Percentiles rank a stretch among this genome's conserved stretches.
These are phyloP conservation scores for Triadica sebifera DNA, from an alignment of 345 rosid species.

Conservation along the genomic window DNA sequence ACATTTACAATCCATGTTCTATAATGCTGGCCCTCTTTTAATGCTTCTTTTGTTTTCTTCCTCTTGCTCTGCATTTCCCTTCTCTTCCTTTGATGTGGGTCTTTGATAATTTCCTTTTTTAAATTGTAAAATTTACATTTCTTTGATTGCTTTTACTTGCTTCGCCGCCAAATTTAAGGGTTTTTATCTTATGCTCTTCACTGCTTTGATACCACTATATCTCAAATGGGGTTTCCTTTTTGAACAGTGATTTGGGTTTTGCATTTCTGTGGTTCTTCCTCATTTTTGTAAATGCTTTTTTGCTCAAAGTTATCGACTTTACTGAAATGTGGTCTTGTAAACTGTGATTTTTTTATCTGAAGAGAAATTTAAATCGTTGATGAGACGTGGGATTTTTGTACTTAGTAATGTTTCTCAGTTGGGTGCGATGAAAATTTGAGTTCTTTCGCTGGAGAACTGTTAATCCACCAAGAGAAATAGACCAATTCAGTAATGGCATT, in stretches of 20 bases:
- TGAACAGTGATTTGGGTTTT: conserved; percentile 26
- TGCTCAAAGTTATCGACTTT: not conserved
- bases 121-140: conserved; percentile 6
- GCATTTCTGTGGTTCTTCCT: conserved; percentile 7
- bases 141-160: conserved; percentile 13
- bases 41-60: conserved; percentile 29
- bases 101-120: conserved; percentile 15
- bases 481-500: conserved; percentile 37
- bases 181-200: too few species aligned
- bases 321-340: not conserved
- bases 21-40: conserved; percentile 20
- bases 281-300: not conserved
- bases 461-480: not conserved
- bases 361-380: not conserved
- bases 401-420: not conserved
- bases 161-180: conserved; percentile 17
- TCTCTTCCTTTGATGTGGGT: conserved; percentile 24
- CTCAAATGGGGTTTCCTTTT: conserved; percentile 31
- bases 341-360: conserved; percentile 23
- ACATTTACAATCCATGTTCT: conserved; percentile 37
- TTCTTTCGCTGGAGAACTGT: conserved; percentile 19
- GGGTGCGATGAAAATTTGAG: conserved; percentile 12
- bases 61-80: not conserved
- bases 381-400: not conserved
- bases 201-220: conserved; percentile 21